These are phyloP conservation scores for Daldinia sp. DNA, from an alignment of 2,329 filamentous ascomycete genomes.

Conservation along the genomic window DNA sequence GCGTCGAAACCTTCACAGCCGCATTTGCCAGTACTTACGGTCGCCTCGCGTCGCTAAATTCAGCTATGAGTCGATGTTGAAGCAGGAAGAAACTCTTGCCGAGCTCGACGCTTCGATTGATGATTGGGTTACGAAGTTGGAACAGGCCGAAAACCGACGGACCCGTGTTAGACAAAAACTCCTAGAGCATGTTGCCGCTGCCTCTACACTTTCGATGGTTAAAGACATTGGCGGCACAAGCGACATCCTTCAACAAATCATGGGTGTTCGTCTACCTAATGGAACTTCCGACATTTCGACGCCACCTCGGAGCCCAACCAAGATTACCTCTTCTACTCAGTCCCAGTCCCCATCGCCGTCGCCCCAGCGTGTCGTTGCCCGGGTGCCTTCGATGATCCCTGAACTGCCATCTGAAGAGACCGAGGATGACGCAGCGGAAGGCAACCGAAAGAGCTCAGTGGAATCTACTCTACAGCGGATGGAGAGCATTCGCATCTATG, in stretches of 20 bases:
- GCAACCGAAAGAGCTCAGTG: conserved; percentile 42
- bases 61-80: conserved; percentile 79
- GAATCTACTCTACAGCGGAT: conserved; percentile 53
- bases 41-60: conserved; percentile 78
- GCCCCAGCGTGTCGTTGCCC: conserved; percentile 64
- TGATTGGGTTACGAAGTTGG: conserved; percentile 84
- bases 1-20: conserved; percentile 79
- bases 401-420: conserved; percentile 64
- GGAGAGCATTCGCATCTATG: conserved; percentile 77
- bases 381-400: conserved; percentile 68
- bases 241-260: conserved; percentile 58
- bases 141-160: conserved; percentile 81
- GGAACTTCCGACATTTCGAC: conserved; percentile 62
- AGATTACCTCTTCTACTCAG: conserved; percentile 52
- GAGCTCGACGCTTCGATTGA: conserved; percentile 84
- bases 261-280: conserved; percentile 55
- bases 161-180: conserved; percentile 82
- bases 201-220: conserved; percentile 64
- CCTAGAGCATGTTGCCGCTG: conserved; percentile 83
- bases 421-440: conserved; percentile 50
- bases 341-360: conserved; percentile 58
- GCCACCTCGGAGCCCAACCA: conserved; percentile 70
- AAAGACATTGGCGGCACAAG: conserved; percentile 52
- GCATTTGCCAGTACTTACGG: conserved; percentile 82
- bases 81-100: conserved; percentile 82